Conservation (phyloP, 176 grass and related monocot genomes). For the Triticum monococcum region DNA sequence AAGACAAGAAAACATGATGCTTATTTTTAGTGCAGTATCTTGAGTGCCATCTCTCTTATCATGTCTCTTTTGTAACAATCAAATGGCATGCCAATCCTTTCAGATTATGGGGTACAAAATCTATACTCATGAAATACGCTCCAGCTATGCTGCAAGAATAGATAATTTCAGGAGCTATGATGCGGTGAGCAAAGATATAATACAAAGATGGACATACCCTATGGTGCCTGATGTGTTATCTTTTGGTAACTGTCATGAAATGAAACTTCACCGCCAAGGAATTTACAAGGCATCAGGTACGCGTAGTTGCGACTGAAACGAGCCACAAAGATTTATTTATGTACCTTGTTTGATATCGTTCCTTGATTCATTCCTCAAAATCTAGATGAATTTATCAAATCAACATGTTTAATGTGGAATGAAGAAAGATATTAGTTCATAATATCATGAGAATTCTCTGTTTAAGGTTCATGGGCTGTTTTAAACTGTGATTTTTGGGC, state of each 20-base stretch:
- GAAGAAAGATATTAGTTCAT: background rate
- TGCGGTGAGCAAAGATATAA: slow-evolving; percentile 91
- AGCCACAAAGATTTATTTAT: background rate
- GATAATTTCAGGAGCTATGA: slow-evolving; percentile 95
- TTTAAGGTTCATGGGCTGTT: background rate
- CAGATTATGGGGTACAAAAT: slow-evolving; percentile 98
- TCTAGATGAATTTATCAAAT: background rate
- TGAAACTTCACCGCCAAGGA: slow-evolving; percentile 72
- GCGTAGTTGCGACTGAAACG: background rate
- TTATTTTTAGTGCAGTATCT: slow-evolving; percentile 4
- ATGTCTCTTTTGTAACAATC: slow-evolving; percentile 15
- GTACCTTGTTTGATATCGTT: background rate
- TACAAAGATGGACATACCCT: slow-evolving; percentile 89
- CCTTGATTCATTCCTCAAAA: background rate
- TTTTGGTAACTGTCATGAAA: slow-evolving; percentile 37
- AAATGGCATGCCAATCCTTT: slow-evolving; percentile 30
- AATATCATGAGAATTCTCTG: background rate
- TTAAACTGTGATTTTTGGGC: background rate
- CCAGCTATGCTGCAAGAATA: slow-evolving; percentile 84
- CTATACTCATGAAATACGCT: slow-evolving; percentile 89
- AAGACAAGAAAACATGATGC: background rate
- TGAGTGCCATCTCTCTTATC: background rate
- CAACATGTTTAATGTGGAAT: background rate
- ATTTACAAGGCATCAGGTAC: slow-evolving; percentile 86
- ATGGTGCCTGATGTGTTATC: slow-evolving; percentile 84